phyloP scores from a whole-genome alignment of 106 monocot genomes.

The Cymbidium sinense region DNA sequence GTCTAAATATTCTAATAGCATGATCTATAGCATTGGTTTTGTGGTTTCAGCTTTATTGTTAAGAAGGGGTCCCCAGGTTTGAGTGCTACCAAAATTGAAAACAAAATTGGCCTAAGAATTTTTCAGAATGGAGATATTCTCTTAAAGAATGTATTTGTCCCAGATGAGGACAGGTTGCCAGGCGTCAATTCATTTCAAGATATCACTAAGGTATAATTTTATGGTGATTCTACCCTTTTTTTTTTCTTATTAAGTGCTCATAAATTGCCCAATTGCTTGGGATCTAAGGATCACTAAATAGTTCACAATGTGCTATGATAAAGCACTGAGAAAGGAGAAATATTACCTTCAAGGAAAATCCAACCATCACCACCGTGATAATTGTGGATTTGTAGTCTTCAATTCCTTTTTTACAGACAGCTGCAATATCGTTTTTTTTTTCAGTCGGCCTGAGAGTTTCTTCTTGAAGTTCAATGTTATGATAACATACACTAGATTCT shows the following conservation, averaged over 20 bases:
- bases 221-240: neutral
- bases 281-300: too few relatives aligned
- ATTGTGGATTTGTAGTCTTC: too few relatives aligned
- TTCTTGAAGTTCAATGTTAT: neutral
- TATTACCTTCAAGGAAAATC: too few relatives aligned
- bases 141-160: constrained; percentile 79
- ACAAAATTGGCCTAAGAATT: constrained; percentile 91
- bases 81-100: constrained; percentile 76
- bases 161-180: constrained; percentile 84
- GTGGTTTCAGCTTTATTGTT: constrained; percentile 60
- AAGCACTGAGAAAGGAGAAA: too few relatives aligned
- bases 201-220: constrained; percentile 62
- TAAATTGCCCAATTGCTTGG: too few relatives aligned
- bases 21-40: neutral
- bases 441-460: too few relatives aligned
- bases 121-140: constrained; percentile 96
- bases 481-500: neutral
- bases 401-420: too few relatives aligned
- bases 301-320: too few relatives aligned
- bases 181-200: constrained; percentile 86
- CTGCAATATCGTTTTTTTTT: too few relatives aligned
- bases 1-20: constrained; percentile 30
- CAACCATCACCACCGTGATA: too few relatives aligned
- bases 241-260: too few relatives aligned
- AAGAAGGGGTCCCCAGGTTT: constrained; percentile 82